phyloP scores from a whole-genome alignment of 208 protist species.

The Acanthamoeba healyi region DNA sequence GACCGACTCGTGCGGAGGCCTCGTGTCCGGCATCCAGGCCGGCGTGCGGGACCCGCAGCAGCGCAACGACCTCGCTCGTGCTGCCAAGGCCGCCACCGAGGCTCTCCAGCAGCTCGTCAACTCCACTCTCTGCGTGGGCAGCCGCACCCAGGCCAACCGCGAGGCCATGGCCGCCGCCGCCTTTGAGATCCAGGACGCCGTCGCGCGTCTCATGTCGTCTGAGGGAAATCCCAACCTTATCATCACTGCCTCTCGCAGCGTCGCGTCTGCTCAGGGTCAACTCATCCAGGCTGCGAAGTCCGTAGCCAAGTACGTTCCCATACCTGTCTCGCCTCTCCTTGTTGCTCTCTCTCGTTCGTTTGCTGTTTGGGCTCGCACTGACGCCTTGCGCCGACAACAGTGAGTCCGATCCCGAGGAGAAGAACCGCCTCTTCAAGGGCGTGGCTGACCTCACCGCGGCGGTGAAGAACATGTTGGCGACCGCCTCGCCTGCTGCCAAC shows the following conservation, averaged over 20 bases:
- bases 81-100: constrained; percentile 73
- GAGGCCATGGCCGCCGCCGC: constrained; percentile 73
- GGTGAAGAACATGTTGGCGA: constrained; percentile 66
- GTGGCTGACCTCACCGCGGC: constrained; percentile 68
- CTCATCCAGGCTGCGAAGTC: constrained; percentile 74
- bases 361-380: background rate
- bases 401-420: constrained; percentile 70
- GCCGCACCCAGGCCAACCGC: constrained; percentile 70
- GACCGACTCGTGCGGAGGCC: constrained; percentile 63
- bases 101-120: constrained; percentile 71
- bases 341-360: too few species aligned
- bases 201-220: constrained; percentile 73
- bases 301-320: constrained; percentile 73
- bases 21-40: constrained; percentile 64
- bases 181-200: constrained; percentile 75
- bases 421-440: constrained; percentile 75
- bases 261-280: constrained; percentile 39
- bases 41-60: constrained; percentile 62
- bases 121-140: constrained; percentile 72
- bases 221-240: constrained; percentile 73
- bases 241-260: constrained; percentile 40
- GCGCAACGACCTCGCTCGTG: constrained; percentile 70
- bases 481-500: constrained; percentile 54
- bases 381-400: background rate
- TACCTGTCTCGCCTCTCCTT: too few species aligned